Conservation (phyloP, 1,284 basidiomycete species). For the Ganoderma leucocontextum region DNA sequence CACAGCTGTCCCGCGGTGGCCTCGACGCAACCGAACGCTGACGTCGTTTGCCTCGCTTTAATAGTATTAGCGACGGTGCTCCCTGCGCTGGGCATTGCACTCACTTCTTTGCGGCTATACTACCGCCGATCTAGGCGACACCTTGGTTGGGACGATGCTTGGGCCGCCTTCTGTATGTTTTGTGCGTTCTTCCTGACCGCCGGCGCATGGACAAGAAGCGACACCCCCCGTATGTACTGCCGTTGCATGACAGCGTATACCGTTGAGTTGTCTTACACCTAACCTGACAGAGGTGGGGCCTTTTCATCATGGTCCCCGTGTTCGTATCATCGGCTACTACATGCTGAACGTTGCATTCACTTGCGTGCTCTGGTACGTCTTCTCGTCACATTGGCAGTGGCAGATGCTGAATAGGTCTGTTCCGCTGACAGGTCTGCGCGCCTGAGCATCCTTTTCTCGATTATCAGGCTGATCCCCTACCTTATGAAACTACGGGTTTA, state of each 20-base stretch:
- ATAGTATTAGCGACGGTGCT: constrained; percentile 38
- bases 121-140: constrained; percentile 35
- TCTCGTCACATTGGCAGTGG: background rate
- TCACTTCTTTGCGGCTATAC: constrained; percentile 38
- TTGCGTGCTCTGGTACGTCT: constrained; percentile 39
- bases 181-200: constrained; percentile 35
- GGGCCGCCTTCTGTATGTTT: constrained; percentile 37
- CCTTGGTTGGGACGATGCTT: constrained; percentile 43
- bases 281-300: constrained; percentile 18
- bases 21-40: background rate
- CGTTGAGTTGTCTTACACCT: background rate
- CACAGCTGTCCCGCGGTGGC: background rate
- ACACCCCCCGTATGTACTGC: constrained; percentile 30
- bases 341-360: constrained; percentile 39
- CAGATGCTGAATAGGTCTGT: too few species aligned
- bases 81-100: constrained; percentile 33
- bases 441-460: constrained; percentile 42
- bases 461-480: constrained; percentile 40
- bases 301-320: constrained; percentile 28
- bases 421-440: constrained; percentile 37
- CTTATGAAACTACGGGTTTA: constrained; percentile 34
- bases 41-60: background rate
- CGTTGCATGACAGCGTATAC: background rate
- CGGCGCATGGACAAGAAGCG: constrained; percentile 40
- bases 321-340: constrained; percentile 42